phyloP scores from a whole-genome alignment of 805 yeast genomes.

The Clavispora carvajalis region DNA sequence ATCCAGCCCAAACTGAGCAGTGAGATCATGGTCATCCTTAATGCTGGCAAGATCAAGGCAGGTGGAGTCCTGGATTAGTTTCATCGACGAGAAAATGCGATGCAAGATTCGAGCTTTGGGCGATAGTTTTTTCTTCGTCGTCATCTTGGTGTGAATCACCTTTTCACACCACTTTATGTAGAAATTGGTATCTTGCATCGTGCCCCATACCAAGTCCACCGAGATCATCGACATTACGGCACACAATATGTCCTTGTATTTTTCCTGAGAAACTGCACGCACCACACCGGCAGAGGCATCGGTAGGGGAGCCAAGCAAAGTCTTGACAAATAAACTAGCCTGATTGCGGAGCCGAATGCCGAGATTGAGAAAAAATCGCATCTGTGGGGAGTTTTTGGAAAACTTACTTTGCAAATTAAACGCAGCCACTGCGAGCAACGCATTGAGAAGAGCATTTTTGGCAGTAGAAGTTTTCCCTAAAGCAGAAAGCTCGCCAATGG shows the following conservation, averaged over 20 bases:
- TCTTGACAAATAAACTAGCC: constrained; percentile 62
- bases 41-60: constrained; percentile 35
- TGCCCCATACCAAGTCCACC: constrained; percentile 86
- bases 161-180: constrained; percentile 74
- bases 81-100: constrained; percentile 69
- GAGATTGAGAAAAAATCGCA: constrained; percentile 63
- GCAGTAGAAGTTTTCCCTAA: constrained; percentile 72
- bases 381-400: constrained; percentile 56
- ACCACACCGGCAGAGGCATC: constrained; percentile 38
- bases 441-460: constrained; percentile 71
- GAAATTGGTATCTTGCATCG: constrained; percentile 77
- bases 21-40: constrained; percentile 28
- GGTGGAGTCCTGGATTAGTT: constrained; percentile 74
- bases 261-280: constrained; percentile 47
- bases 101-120: constrained; percentile 75
- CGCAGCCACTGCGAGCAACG: constrained; percentile 75
- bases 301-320: constrained; percentile 39
- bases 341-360: constrained; percentile 73
- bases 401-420: constrained; percentile 73
- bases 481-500: constrained; percentile 75
- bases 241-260: constrained; percentile 77
- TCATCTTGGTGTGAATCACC: constrained; percentile 66
- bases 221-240: constrained; percentile 84
- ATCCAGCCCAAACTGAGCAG: constrained; percentile 26
- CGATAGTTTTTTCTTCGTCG: constrained; percentile 56